A percentile compares a stretch with the other conserved stretches of the same genome.
Conservation (phyloP, 2,329 filamentous ascomycete species). For the Penicillium capsulatum region DNA sequence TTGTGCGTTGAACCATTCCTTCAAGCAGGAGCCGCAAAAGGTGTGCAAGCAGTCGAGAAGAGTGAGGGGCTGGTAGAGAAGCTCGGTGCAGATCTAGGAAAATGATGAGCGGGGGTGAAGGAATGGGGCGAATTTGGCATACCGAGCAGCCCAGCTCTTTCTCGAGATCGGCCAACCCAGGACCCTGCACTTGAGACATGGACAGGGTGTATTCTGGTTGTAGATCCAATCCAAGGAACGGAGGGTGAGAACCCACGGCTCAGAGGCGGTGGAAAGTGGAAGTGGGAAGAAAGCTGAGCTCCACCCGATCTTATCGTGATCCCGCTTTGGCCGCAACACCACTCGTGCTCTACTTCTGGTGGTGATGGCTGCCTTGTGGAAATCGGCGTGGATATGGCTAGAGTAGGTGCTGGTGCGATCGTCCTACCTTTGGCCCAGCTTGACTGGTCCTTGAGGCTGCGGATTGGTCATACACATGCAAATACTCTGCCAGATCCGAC, state of each 20-base stretch:
- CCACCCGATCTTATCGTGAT: conserved; percentile 17
- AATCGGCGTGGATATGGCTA: no score
- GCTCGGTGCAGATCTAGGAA: conserved; percentile 86
- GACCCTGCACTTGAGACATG: conserved; percentile 20
- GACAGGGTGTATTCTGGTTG: conserved; percentile 15
- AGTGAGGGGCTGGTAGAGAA: conserved; percentile 85
- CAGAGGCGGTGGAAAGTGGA: conserved; percentile 9
- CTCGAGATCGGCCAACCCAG: conserved; percentile 65
- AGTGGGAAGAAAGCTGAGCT: conserved; percentile 13
- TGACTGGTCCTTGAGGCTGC: no score
- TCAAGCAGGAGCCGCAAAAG: conserved; percentile 90
- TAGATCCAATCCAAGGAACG: conserved; percentile 10
- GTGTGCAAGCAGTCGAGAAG: conserved; percentile 92
- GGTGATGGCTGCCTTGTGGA: background rate
- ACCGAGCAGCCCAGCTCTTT: conserved; percentile 94
- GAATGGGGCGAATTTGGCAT: conserved; percentile 45
- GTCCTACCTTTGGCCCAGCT: no score
- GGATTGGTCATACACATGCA: no score
- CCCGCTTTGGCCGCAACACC: conserved; percentile 5
- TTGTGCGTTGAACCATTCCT: conserved; percentile 92
- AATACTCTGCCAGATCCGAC: no score
- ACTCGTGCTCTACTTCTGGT: background rate
- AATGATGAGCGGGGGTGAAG: conserved; percentile 9
- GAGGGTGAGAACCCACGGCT: conserved; percentile 7
- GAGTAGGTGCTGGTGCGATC: no score